Conservation (phyloP, 495 filamentous ascomycete genomes). For the Astrothelium macrocarpum region DNA sequence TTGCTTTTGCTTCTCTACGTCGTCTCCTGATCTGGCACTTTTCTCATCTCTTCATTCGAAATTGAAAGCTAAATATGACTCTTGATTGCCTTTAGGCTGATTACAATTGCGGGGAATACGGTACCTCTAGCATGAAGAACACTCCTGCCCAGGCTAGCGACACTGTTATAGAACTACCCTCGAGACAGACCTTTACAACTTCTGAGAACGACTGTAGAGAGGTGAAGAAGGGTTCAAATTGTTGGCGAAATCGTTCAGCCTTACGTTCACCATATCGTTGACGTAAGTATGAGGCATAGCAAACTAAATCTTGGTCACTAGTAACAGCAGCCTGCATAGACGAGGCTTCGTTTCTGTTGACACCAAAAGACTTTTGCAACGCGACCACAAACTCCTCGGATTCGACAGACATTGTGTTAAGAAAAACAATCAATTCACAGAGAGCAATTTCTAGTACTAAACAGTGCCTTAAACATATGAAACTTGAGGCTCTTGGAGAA, state of each 20-base stretch:
- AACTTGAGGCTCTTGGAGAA: no score
- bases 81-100: neutral
- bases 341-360: neutral
- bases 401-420: neutral
- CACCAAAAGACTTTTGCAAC: neutral
- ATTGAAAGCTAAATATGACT: no score
- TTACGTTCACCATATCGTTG: neutral
- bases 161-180: neutral
- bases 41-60: no score
- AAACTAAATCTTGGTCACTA: neutral
- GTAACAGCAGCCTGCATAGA: neutral
- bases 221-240: neutral
- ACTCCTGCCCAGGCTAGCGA: neutral
- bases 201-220: neutral
- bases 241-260: neutral
- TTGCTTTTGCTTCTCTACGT: no score
- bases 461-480: no score
- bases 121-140: neutral
- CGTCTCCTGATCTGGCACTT: no score
- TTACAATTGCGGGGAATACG: neutral
- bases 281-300: neutral
- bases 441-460: no score
- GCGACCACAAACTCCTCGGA: neutral
- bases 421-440: no score
- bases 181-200: neutral